Evolutionary conservation across 768 basidiomycete genomes (phyloP).

Genomic region (Thelephora aurantiotincta): DNA sequence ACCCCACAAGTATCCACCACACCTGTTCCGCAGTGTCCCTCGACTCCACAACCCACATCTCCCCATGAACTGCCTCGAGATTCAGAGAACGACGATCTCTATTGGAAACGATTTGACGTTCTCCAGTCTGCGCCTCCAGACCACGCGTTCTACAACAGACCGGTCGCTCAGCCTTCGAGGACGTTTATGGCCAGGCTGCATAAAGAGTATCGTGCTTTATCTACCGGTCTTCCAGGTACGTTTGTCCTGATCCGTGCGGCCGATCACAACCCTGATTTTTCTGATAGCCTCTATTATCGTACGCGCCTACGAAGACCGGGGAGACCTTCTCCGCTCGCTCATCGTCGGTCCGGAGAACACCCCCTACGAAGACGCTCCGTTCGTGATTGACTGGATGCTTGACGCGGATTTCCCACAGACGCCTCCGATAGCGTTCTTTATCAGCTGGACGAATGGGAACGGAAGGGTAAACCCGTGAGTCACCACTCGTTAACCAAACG

Average conservation of each 20-base stretch:
- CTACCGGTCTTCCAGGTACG: slow-evolving; percentile 71
- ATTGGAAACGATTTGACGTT: slow-evolving; percentile 77
- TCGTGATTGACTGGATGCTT: slow-evolving; percentile 88
- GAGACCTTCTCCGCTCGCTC: slow-evolving; percentile 74
- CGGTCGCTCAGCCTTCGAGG: slow-evolving; percentile 53
- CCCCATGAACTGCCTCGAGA: slow-evolving; percentile 5
- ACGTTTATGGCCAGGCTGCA: slow-evolving; percentile 61
- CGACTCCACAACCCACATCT: background rate
- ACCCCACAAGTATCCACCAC: background rate
- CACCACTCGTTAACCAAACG: too few relatives aligned
- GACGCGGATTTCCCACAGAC: slow-evolving; percentile 73
- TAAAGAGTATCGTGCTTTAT: slow-evolving; percentile 73
- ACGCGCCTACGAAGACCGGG: slow-evolving; percentile 79
- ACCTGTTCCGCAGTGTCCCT: background rate
- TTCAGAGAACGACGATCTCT: slow-evolving; percentile 21
- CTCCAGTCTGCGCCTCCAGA: slow-evolving; percentile 64
- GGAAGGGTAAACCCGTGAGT: slow-evolving; percentile 81
- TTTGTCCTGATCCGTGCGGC: background rate
- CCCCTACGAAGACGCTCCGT: slow-evolving; percentile 90
- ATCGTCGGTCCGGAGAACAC: slow-evolving; percentile 92
- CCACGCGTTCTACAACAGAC: slow-evolving; percentile 62
- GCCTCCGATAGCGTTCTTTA: slow-evolving; percentile 81
- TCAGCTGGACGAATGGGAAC: slow-evolving; percentile 90
- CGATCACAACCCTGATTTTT: background rate
- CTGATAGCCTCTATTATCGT: slow-evolving; percentile 71